Base-by-base conservation (phyloP, 106 monocot genomes). In the Agapanthus africanus region DNA sequence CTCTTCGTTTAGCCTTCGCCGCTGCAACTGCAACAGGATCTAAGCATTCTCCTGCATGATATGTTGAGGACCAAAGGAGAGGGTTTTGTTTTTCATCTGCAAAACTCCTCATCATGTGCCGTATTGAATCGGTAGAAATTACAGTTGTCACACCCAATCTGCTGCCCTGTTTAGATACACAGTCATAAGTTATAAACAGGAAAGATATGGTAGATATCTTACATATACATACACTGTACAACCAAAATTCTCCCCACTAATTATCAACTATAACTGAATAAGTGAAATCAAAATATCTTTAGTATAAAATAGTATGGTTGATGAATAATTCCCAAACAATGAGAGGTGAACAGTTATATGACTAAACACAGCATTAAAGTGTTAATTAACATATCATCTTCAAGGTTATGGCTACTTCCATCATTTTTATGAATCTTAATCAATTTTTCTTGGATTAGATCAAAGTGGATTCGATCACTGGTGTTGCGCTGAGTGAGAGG, bases 81-180 rank as follows among this genome's bases (percentile, higher is more conserved):
- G 95, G 91, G 44, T 88, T 95, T 78, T 95, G 65, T 21, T 88
- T 79, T 74, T 88, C 91, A 78, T 78, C 78, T 19, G 76, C 81
- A 70, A 88, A 95, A 66, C 95, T 88, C 19, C 95, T 76, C 91
- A 91, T 91, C 95, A 95, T 95, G 67, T 95, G 95, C 19, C 95
- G 76, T 49, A 95, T 91, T 49, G 95, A 95, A 74, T 95, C 95
- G 1, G 95, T 95, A 59, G 95, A 91, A 65, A 91, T 72, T 13
- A 95, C 91, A 67, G 83, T 86, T 40, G 95, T 95, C 44, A 95
- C 75, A 15, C 95, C 95, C 73, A 95, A 76, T 67, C 95, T 88
- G 69, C 91, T 80, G 25, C 85, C 95, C 95, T 95, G 81, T 66
- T 40, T 33, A 39, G 30, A 72, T 71, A 65, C 14, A 70, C 22